Evolutionary conservation across 176 grass and related monocot species (phyloP).

Genomic region (Thinopyrum elongatum): DNA sequence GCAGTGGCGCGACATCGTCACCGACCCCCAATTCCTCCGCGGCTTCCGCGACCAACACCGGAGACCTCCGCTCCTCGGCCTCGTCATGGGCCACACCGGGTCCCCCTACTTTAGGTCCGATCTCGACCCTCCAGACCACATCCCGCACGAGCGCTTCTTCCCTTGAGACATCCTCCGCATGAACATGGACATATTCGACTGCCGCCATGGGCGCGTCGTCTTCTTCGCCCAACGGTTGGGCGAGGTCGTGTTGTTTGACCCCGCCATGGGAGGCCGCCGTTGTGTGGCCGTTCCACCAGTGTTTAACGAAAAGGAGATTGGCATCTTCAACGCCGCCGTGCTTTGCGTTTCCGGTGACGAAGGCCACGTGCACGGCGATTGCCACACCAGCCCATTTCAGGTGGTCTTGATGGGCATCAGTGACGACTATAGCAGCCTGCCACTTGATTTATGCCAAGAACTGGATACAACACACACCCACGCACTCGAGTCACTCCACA

Average conservation of each 20-base stretch:
- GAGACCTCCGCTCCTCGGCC: constrained; percentile 1
- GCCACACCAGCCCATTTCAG: constrained; percentile 12
- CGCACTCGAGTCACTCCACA: no score
- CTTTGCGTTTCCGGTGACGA: not conserved
- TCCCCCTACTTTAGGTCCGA: not conserved
- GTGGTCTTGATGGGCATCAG: not conserved
- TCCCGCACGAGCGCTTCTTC: not conserved
- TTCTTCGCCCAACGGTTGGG: not conserved
- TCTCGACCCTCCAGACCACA: not conserved
- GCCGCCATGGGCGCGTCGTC: constrained; percentile 13
- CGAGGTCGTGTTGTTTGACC: not conserved
- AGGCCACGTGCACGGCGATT: constrained; percentile 15
- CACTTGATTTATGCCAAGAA: no score
- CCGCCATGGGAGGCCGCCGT: not conserved
- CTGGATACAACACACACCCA: no score
- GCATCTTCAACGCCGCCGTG: not conserved
- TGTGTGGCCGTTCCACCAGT: not conserved
- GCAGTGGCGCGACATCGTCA: not conserved
- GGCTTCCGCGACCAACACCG: constrained; percentile 8
- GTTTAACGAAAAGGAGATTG: not conserved
- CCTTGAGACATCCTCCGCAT: not conserved
- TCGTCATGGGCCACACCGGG: not conserved
- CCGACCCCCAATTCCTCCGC: not conserved
- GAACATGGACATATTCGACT: not conserved
- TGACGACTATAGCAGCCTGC: not conserved